Evolutionary conservation across 805 yeast genomes (phyloP).

Genomic region (Metschnikowia amazonensis): DNA sequence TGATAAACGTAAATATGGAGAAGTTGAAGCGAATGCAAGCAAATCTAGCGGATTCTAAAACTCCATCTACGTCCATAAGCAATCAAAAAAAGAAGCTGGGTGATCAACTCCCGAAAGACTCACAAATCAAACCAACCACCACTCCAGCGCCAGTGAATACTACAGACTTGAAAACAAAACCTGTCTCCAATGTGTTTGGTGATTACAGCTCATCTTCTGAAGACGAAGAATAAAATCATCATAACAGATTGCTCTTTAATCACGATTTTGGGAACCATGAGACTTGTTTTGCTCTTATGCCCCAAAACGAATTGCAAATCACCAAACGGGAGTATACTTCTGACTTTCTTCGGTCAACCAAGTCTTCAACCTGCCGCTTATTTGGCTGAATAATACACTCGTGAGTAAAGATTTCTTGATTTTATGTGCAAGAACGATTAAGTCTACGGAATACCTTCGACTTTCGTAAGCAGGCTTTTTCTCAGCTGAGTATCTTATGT

Average conservation of each 20-base stretch:
- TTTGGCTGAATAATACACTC: too few relatives aligned
- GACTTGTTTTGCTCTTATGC: too few relatives aligned
- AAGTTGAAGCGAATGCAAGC: background rate
- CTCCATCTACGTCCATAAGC: background rate
- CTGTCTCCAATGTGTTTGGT: background rate
- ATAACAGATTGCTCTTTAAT: background rate
- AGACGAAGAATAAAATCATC: background rate
- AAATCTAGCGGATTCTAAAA: background rate
- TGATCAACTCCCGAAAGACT: background rate
- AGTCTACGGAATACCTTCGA: too few relatives aligned
- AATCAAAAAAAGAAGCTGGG: background rate
- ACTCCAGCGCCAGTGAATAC: background rate
- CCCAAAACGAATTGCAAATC: too few relatives aligned
- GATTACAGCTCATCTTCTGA: slow-evolving; percentile 1
- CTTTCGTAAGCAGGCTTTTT: background rate
- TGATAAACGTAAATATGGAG: slow-evolving; percentile 4
- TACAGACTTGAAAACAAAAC: background rate
- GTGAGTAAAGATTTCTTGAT: background rate
- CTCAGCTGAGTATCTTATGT: background rate
- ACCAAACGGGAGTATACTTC: too few relatives aligned
- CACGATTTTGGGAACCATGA: too few relatives aligned
- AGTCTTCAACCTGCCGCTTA: too few relatives aligned
- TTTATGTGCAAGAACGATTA: too few relatives aligned
- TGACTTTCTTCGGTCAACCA: too few relatives aligned
- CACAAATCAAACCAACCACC: background rate